Evolutionary conservation across 441 rosid species (phyloP).

Genomic region (Euphorbia corollata): DNA sequence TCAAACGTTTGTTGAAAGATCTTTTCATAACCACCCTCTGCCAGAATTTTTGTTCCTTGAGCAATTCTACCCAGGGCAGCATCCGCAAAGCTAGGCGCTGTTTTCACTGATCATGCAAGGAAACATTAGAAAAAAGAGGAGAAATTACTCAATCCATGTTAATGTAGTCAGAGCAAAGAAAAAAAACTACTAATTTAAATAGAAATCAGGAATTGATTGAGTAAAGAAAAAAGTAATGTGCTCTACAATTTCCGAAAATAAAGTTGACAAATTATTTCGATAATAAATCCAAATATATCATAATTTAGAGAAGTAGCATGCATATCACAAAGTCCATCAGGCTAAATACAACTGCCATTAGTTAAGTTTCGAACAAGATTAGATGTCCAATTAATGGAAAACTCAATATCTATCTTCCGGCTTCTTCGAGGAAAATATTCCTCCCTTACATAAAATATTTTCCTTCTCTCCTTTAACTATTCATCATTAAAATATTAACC

Average conservation of each 20-base stretch:
- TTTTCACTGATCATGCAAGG: conserved; percentile 48
- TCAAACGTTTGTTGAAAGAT: conserved; percentile 80
- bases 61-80: conserved; percentile 98
- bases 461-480: background rate
- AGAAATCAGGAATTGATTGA: background rate
- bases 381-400: background rate
- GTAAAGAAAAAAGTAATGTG: background rate
- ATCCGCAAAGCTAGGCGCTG: conserved; percentile 87
- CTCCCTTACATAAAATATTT: background rate
- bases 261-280: background rate
- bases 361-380: background rate
- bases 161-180: background rate
- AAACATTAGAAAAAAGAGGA: background rate
- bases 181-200: background rate
- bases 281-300: background rate
- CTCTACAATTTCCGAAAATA: background rate
- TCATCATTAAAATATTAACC: background rate
- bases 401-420: background rate
- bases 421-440: background rate
- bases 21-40: conserved; percentile 96
- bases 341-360: background rate
- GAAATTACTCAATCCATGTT: background rate
- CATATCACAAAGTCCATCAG: background rate
- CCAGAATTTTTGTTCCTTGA: conserved; percentile 89
- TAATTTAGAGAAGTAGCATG: background rate